A percentile compares a stretch with the other conserved stretches of the same genome.
Conservation (phyloP, 257 asterid genomes). For the Avicennia marina region DNA sequence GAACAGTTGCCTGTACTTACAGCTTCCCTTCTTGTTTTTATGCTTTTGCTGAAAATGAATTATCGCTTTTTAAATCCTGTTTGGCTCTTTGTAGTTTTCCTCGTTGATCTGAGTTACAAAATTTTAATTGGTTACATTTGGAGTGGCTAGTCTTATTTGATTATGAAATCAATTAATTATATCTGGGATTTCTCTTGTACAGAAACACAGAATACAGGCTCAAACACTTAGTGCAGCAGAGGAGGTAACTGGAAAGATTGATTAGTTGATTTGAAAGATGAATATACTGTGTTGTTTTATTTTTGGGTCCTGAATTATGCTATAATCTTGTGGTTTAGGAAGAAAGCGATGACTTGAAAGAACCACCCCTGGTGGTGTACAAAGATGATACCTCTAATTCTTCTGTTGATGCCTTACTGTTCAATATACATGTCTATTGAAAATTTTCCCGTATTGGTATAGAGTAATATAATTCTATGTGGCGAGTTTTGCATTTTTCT, state of each 20-base stretch:
- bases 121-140: neutral
- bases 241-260: conserved; percentile 45
- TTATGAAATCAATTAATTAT: conserved; percentile 1
- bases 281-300: neutral
- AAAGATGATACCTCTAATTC: conserved; percentile 47
- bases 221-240: conserved; percentile 52
- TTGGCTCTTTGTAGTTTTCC: no score
- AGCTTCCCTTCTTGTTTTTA: neutral
- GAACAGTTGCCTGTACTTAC: no score
- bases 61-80: neutral
- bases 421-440: no score
- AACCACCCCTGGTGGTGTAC: conserved; percentile 59
- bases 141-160: conserved; percentile 3
- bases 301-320: conserved; percentile 6
- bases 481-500: no score
- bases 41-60: no score
- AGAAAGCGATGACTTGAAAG: conserved; percentile 50
- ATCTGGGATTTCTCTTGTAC: conserved; percentile 24
- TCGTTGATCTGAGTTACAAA: neutral
- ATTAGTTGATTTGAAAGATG: neutral
- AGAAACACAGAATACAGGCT: conserved; percentile 72
- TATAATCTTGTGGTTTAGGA: conserved; percentile 38
- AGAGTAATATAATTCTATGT: no score
- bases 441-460: no score
- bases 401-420: no score